Conservation (phyloP, 2,329 filamentous ascomycete species). For the Claviceps digitariae region DNA sequence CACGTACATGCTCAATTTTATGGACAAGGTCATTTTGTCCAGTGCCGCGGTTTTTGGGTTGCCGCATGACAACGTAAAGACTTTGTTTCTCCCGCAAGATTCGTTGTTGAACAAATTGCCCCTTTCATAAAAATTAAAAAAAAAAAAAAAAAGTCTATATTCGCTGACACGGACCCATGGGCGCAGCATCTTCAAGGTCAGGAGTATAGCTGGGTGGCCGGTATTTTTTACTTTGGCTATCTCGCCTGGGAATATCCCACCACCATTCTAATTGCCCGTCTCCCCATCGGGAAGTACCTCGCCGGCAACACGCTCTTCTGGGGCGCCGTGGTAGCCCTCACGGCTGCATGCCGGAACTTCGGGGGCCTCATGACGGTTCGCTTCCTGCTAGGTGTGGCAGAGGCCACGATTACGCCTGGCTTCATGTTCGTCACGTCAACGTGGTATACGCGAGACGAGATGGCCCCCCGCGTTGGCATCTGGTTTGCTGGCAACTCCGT, state of each 20-base stretch:
- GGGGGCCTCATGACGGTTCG: slow-evolving; percentile 25
- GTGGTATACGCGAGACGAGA: slow-evolving; percentile 33
- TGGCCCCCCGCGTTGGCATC: slow-evolving; percentile 38
- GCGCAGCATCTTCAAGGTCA: slow-evolving; percentile 7
- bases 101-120: too few relatives aligned
- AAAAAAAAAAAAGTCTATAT: background rate
- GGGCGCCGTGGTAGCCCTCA: slow-evolving; percentile 30
- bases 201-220: slow-evolving; percentile 6
- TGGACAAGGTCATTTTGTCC: slow-evolving; percentile 44
- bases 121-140: background rate
- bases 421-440: slow-evolving; percentile 40
- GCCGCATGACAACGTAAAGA: slow-evolving; percentile 28
- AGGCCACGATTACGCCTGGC: slow-evolving; percentile 38
- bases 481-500: slow-evolving; percentile 42
- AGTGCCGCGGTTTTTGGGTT: slow-evolving; percentile 43
- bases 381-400: slow-evolving; percentile 38
- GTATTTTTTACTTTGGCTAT: slow-evolving; percentile 29
- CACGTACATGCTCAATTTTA: slow-evolving; percentile 45
- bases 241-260: slow-evolving; percentile 36
- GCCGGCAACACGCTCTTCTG: slow-evolving; percentile 32
- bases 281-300: slow-evolving; percentile 33
- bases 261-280: slow-evolving; percentile 30
- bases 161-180: slow-evolving; percentile 7
- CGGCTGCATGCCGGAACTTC: slow-evolving; percentile 30
- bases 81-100: too few relatives aligned